These are phyloP conservation scores for Phytophthora brassicae DNA, from an alignment of 352 stramenopile genomes.

Conservation along the genomic window DNA sequence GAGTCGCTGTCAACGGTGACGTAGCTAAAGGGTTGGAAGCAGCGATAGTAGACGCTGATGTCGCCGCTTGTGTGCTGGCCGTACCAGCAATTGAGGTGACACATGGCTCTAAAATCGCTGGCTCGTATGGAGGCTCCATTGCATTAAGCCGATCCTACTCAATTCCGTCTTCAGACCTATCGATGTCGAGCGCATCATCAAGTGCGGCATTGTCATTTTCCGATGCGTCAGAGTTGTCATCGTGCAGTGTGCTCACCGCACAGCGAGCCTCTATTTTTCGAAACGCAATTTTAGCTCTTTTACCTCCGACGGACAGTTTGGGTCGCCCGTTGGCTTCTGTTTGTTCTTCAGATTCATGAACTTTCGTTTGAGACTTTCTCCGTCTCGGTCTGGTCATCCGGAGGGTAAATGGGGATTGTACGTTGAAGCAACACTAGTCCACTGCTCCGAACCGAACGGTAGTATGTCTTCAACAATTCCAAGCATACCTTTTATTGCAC, in stretches of 20 bases:
- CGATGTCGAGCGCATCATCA: too few relatives aligned
- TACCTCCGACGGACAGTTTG: background rate
- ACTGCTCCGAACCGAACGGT: background rate
- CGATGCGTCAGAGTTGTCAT: background rate
- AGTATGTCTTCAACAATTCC: background rate
- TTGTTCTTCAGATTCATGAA: constrained; percentile 8
- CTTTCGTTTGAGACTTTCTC: constrained; percentile 4
- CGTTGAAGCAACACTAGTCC: background rate
- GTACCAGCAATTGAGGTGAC: background rate
- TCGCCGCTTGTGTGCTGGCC: background rate
- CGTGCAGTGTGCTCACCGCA: background rate
- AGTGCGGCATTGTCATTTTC: too few relatives aligned
- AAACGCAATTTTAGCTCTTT: background rate
- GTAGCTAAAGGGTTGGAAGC: background rate
- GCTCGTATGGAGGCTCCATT: background rate
- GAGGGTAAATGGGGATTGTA: background rate
- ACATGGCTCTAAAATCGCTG: background rate
- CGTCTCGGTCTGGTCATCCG: background rate
- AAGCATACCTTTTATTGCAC: background rate
- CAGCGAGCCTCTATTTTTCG: background rate
- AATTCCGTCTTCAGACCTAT: too few relatives aligned
- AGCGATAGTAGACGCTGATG: background rate
- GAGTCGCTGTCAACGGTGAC: background rate
- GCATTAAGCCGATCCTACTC: background rate
- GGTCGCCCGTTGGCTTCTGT: background rate